Base-by-base conservation (phyloP, 139 green algal genomes). In the Asterochloris sp. region DNA sequence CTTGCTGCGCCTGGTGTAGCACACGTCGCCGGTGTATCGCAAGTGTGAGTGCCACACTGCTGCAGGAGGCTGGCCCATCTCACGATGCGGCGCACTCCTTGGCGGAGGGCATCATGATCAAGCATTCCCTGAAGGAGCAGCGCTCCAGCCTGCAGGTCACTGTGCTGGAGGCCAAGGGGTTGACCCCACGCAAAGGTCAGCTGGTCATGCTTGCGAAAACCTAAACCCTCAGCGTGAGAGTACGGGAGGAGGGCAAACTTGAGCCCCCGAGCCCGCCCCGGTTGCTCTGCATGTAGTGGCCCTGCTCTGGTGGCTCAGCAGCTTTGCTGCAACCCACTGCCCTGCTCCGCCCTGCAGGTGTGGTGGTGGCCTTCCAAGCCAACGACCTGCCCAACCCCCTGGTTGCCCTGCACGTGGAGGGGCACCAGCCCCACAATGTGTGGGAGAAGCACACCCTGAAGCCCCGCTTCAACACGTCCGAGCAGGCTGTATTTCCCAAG, bases 301-400 rank as follows among this genome's bases (percentile, higher is more conserved):
- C 38, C 38, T 54, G 38, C 38, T 54, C 38, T 54, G 38, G 38
- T 54, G 38, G 38, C 38, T 54, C 6, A 54, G 38, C 38, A 54
- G 38, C 38, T 54, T 54, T 54, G 38, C 38, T 54, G 38, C 38
- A 54, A 54, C 4, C 38, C 38, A 54, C 38, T 54, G 38, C 10
- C 73, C 0, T 71, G 11, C 10, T n/a, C n/a, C 16, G 28, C 24
- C 47, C 4, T 83, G 74, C 74, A 87, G 89, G 89, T 19, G 87
- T 92, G 17, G 87, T 91, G 21, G 85, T 91, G 62, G 86, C 89
- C 16, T 89, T 92, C 67, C 84, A 84, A 24, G 88, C 88, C 62
- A 87, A 78, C 62, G 85, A 92, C 66, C 80, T 92, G 84, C 89
- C 89, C 75, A 89, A 88, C 38, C 87, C 89, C 1, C 61, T 83